Base-by-base conservation (phyloP, 371 early-diverging fungal genomes). In the Cokeromyces recurvatus region DNA sequence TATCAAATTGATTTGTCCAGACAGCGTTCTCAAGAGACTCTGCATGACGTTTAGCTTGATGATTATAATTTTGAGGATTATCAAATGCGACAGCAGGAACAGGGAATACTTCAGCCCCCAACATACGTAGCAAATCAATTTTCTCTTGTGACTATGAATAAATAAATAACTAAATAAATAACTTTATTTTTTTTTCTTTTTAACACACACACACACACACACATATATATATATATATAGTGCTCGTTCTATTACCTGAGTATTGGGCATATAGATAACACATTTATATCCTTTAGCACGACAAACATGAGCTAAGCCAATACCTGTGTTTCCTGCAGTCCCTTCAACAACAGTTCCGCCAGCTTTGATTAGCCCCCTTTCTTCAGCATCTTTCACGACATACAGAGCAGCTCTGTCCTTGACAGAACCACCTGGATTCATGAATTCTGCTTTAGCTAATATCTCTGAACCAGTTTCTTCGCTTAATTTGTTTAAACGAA, bases 381-480 rank as follows among this genome's bases (percentile, higher is more conserved):
- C 85, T 62, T 97, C 97, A 29, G 97, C 95, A 52, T 94, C 89
- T 72, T 92, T 85, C 17, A 97, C 89, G 14, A 97, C 89, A 61
- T 71, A 92, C 32, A 94, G 74, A 1, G 97, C 97, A 16, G 95
- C 95, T 37, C 97, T 84, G 66, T 97, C 97, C 71, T 97, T 97
- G 62, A 97, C 97, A 6, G 90, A 89, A 16, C 97, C 97, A 42
- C 97, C 96, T n/a, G 97, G 94, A 65, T 96, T 96, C 95, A 96
- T 94, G 66, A 89, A 96, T 75, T 96, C 97, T 38, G 94, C 95
- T 69, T 96, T 96, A 48, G 85, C 96, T 22, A 88, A 70, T 45
- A 96, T 91, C 40, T 90, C 82, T 55, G 90, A 87, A 31, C 92
- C 92, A 3, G 92, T 91, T 57, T 89, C 89, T 35, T 86, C 64